Conservation (phyloP, 768 basidiomycete species). For the Mycena vitilis region DNA sequence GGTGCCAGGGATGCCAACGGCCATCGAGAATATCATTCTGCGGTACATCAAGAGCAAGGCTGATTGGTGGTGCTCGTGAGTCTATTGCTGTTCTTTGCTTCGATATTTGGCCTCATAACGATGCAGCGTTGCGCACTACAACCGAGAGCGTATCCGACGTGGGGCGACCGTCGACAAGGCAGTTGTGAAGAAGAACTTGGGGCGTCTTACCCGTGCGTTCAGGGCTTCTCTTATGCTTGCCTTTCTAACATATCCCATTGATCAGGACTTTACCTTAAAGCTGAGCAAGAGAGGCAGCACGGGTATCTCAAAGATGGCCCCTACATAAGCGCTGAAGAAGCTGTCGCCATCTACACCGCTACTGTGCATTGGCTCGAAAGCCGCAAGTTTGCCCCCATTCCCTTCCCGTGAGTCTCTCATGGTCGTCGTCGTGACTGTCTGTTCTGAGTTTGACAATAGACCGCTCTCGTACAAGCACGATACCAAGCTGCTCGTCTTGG, state of each 20-base stretch:
- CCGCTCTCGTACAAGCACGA: conserved; percentile 99
- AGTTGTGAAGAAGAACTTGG: conserved; percentile 98
- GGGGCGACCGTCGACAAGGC: conserved; percentile 99
- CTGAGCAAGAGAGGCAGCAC: conserved; percentile 98
- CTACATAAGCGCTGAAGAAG: conserved; percentile 98
- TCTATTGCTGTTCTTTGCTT: conserved; percentile 22
- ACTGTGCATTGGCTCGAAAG: conserved; percentile 99
- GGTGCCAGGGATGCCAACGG: conserved; percentile 99
- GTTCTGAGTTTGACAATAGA: conserved; percentile 47
- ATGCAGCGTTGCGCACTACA: conserved; percentile 91
- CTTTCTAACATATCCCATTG: conserved; percentile 21
- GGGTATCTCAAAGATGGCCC: conserved; percentile 99
- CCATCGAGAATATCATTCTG: conserved; percentile 98
- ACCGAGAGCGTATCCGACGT: conserved; percentile 95
- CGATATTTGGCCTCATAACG: conserved; percentile 15
- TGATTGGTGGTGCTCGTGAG: conserved; percentile 97
- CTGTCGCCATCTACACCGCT: conserved; percentile 97
- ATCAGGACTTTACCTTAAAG: conserved; percentile 91
- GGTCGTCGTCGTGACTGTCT: neutral
- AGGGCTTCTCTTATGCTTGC: neutral
- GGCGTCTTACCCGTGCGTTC: conserved; percentile 89
- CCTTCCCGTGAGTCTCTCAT: conserved; percentile 81
- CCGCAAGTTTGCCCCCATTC: conserved; percentile 97
- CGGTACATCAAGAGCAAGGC: conserved; percentile 99
- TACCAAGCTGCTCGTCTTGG: conserved; percentile 95